Conservation (phyloP, 305 asterid genomes). For the Fraxinus velutina region DNA sequence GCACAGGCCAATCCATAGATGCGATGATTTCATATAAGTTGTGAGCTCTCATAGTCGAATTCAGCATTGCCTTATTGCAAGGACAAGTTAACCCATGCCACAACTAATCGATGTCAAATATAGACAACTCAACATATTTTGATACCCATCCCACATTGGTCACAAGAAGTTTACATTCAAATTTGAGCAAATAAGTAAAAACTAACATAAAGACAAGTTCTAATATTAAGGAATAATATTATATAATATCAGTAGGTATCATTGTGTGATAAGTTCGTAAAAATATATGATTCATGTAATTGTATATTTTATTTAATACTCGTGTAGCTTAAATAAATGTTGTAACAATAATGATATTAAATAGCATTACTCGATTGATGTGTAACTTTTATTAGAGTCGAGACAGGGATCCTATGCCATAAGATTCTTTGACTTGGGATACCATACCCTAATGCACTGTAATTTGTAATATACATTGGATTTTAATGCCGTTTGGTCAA, state of each 20-base stretch:
- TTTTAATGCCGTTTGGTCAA: slow-evolving; percentile 16
- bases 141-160: background rate
- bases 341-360: no score
- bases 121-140: background rate
- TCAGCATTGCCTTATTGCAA: background rate
- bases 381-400: slow-evolving; percentile 31
- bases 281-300: no score
- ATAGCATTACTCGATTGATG: slow-evolving; percentile 31
- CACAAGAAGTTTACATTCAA: background rate
- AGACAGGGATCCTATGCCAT: slow-evolving; percentile 25
- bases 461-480: background rate
- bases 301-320: no score
- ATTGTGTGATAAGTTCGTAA: no score
- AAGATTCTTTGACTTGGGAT: background rate
- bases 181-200: background rate
- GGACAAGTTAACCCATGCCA: background rate
- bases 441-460: background rate
- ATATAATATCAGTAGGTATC: no score
- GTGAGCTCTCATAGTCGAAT: background rate
- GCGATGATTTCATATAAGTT: background rate
- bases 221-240: no score
- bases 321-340: no score
- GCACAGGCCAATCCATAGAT: background rate
- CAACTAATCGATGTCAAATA: background rate
- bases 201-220: background rate